phyloP scores from a whole-genome alignment of 768 basidiomycete genomes.

The Coprinopsis marcescibilis region DNA sequence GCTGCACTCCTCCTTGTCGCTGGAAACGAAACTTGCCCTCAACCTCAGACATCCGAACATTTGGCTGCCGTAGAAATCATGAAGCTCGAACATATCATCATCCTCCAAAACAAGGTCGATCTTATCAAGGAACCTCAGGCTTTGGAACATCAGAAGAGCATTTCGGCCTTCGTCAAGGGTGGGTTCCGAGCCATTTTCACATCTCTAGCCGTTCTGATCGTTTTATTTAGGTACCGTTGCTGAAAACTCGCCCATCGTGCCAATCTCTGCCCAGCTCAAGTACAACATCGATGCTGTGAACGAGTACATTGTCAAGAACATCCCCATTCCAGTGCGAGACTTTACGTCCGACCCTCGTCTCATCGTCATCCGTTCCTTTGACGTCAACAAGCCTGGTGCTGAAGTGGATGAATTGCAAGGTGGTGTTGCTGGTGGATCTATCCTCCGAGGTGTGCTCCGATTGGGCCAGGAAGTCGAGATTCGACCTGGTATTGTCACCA shows the following conservation, averaged over 20 bases:
- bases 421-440: slow-evolving; percentile 96
- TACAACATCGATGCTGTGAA: slow-evolving; percentile 99
- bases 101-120: slow-evolving; percentile 98
- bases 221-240: slow-evolving; percentile 84
- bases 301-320: slow-evolving; percentile 95
- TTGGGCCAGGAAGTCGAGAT: slow-evolving; percentile 96
- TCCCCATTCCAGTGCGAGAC: slow-evolving; percentile 91
- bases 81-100: slow-evolving; percentile 97
- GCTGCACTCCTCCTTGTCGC: slow-evolving; percentile 93
- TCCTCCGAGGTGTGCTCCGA: slow-evolving; percentile 85
- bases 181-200: slow-evolving; percentile 12
- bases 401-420: slow-evolving; percentile 97
- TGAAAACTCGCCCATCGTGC: slow-evolving; percentile 95
- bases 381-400: slow-evolving; percentile 98
- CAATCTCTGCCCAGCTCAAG: slow-evolving; percentile 96
- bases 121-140: slow-evolving; percentile 94
- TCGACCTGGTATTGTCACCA: slow-evolving; percentile 93
- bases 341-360: slow-evolving; percentile 88
- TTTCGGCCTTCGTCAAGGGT: slow-evolving; percentile 94
- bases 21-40: slow-evolving; percentile 97
- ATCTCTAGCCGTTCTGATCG: slow-evolving; percentile 1
- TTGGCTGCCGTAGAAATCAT: slow-evolving; percentile 98
- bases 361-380: slow-evolving; percentile 98
- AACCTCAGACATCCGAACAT: slow-evolving; percentile 98
- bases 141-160: slow-evolving; percentile 93